These are phyloP conservation scores for Penicillium brevicompactum DNA, from an alignment of 2,329 filamentous ascomycete genomes.

Conservation along the genomic window DNA sequence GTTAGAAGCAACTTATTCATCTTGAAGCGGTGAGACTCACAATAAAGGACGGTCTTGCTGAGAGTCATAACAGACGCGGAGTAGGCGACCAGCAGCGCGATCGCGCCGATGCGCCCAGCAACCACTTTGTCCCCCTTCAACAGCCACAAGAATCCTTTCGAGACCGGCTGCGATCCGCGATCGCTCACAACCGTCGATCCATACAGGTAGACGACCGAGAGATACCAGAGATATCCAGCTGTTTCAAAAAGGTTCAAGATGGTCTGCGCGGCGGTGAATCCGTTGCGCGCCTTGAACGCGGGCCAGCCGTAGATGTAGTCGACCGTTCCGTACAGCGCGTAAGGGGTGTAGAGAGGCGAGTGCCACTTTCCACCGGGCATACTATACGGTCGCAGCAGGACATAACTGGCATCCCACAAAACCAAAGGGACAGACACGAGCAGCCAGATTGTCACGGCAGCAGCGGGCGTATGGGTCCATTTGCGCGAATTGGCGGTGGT, in stretches of 20 bases:
- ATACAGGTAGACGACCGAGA: slow-evolving; percentile 54
- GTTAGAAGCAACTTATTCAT: neutral
- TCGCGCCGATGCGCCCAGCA: slow-evolving; percentile 53
- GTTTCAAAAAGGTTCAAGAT: slow-evolving; percentile 70
- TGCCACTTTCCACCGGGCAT: slow-evolving; percentile 78
- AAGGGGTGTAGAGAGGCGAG: slow-evolving; percentile 72
- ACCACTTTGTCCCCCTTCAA: slow-evolving; percentile 55
- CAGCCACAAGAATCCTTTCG: slow-evolving; percentile 44
- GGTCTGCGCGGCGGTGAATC: slow-evolving; percentile 78
- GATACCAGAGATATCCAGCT: slow-evolving; percentile 64
- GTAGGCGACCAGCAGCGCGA: slow-evolving; percentile 62
- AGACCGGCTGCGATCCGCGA: slow-evolving; percentile 29
- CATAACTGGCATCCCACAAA: slow-evolving; percentile 77
- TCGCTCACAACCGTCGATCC: slow-evolving; percentile 37
- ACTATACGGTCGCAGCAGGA: slow-evolving; percentile 75
- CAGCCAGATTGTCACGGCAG: slow-evolving; percentile 69
- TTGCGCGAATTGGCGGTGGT: slow-evolving; percentile 25
- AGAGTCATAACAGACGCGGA: slow-evolving; percentile 64
- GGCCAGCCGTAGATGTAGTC: slow-evolving; percentile 82
- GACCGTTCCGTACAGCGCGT: slow-evolving; percentile 76
- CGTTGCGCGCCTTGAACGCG: slow-evolving; percentile 66
- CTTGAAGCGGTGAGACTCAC: slow-evolving; percentile 41
- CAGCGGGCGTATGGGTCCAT: slow-evolving; percentile 63
- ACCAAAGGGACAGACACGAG: slow-evolving; percentile 75
- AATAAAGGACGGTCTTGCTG: slow-evolving; percentile 69